Base-by-base conservation (phyloP, 106 monocot species). In the Agapanthus africanus region DNA sequence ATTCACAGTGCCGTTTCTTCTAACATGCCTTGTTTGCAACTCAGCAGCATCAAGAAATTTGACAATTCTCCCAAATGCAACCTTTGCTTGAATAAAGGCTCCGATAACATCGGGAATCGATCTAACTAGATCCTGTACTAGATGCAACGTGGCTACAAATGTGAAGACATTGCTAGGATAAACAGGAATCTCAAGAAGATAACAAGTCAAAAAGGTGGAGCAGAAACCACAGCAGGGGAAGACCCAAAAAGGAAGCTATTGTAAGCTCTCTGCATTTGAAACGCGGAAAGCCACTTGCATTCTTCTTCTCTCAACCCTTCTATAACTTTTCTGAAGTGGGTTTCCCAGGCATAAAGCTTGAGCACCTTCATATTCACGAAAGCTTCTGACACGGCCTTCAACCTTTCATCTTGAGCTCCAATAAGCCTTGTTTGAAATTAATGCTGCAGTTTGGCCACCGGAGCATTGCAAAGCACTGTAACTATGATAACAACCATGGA, bases 261-360 rank as follows among this genome's bases (percentile, higher is more conserved):
- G 10, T 88, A 91, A 11, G 88, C 74, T 70, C 67, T 91, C 39
- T 83, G 76, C 2, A 83, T 35, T 69, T 95, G 88, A 65, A 83
- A 85, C 65, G 79, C 79, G 33, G 81, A 80, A 31, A 95, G 71
- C 95, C 95, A 95, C 61, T 80, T 79, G 41, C 62, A 63, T 73
- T 95, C 95, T 22, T 37, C 77, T 39, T 73, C 71, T 65, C 91
- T 81, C 32, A 91, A 64, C 0, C 26, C 70, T 63, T 81, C 80
- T 27, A 91, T 79, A 2, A 68, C 80, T 63, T 64, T 77, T 54
- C 72, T 83, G 68, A 91, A 95, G 64, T 86, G 77, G 1, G 79
- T 79, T 31, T 88, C 95, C 95, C 95, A 95, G 8, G 95, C 91
- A 76, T 95, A 91, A 28, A 95, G 85, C 75, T 95, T 95, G 72